A percentile compares a stretch with the other conserved stretches of the same genome.
phyloP scores from a whole-genome alignment of 1,139 yeast species.

The Torulaspora pretoriensis region DNA sequence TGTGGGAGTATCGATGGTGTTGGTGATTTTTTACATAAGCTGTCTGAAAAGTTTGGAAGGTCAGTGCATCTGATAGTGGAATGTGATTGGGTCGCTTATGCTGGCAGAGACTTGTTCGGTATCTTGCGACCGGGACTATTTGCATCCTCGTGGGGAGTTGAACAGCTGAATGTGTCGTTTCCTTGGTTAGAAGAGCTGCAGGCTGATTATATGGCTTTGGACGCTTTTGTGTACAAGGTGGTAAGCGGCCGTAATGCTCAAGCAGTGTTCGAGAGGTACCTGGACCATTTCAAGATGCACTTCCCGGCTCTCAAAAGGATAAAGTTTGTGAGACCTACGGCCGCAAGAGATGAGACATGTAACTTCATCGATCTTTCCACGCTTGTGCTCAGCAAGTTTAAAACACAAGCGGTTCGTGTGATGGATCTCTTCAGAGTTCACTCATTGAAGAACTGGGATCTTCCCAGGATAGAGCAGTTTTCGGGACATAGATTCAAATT shows the following conservation, averaged over 20 bases:
- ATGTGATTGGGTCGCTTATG: not conserved
- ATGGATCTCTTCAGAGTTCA: constrained; percentile 22
- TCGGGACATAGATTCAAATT: constrained; percentile 30
- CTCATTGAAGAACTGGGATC: constrained; percentile 27
- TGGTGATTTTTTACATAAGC: not conserved
- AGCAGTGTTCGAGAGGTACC: constrained; percentile 9
- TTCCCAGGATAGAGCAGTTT: constrained; percentile 21
- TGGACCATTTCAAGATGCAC: constrained; percentile 13
- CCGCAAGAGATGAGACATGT: constrained; percentile 18
- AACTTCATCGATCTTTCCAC: constrained; percentile 28
- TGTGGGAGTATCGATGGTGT: constrained; percentile 1
- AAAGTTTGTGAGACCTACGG: constrained; percentile 13
- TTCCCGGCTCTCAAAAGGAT: constrained; percentile 17
- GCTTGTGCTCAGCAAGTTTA: constrained; percentile 18
- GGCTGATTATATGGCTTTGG: constrained; percentile 23
- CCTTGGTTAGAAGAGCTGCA: constrained; percentile 12
- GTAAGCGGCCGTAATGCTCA: not conserved
- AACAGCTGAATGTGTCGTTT: constrained; percentile 9
- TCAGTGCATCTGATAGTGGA: constrained; percentile 10
- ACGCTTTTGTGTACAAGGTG: constrained; percentile 17
- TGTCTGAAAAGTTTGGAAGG: constrained; percentile 5
- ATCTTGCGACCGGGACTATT: constrained; percentile 16
- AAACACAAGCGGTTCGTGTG: constrained; percentile 14
- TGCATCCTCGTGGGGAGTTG: constrained; percentile 3
- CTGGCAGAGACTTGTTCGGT: constrained; percentile 21